phyloP scores from a whole-genome alignment of 2,329 filamentous ascomycete species.

The Orbilia oligospora region DNA sequence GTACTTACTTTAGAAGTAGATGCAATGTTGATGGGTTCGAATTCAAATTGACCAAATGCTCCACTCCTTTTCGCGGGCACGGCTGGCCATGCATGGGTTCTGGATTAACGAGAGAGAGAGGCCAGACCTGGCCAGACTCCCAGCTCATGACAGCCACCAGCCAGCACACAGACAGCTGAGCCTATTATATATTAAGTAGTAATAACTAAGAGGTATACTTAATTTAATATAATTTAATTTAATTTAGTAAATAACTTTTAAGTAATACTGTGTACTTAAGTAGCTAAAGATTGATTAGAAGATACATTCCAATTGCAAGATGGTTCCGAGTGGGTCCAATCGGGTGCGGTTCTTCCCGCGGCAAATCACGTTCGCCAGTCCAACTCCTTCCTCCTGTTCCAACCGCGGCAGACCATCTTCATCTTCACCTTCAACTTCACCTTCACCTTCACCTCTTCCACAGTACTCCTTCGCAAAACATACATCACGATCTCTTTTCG shows the following conservation, averaged over 20 bases:
- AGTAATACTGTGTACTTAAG: no score
- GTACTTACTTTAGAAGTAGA: background rate
- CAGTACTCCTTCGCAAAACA: no score
- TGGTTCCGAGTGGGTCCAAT: no score
- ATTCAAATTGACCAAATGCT: background rate
- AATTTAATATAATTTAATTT: no score
- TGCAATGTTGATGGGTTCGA: background rate
- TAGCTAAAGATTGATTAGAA: no score
- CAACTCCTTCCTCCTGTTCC: background rate
- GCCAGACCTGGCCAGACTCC: background rate
- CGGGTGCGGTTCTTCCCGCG: conserved; percentile 34
- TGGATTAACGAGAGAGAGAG: background rate
- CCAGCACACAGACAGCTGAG: no score
- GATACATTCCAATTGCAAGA: no score
- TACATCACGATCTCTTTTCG: background rate
- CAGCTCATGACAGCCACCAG: no score
- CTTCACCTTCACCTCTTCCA: background rate
- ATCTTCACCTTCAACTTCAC: background rate
- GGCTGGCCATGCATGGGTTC: background rate
- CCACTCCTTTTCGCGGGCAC: background rate
- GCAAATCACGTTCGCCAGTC: conserved; percentile 48
- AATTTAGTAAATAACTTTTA: no score
- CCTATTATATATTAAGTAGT: no score
- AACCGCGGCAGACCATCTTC: conserved; percentile 30
- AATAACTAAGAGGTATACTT: no score